Evolutionary conservation across 768 basidiomycete genomes (phyloP).

Genomic region (Kwoniella sp.): DNA sequence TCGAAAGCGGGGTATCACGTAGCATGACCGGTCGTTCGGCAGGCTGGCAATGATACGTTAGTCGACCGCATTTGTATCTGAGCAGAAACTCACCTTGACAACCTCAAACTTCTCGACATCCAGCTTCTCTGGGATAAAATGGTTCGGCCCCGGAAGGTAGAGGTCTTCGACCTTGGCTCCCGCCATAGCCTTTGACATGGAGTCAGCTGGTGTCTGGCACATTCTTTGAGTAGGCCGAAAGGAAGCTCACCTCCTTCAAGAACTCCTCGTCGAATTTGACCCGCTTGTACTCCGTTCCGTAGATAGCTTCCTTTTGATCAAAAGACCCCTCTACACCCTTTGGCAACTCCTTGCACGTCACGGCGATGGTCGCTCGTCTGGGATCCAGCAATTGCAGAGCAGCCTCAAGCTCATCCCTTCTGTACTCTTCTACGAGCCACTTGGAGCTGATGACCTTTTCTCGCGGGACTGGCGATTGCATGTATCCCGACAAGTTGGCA

Average conservation of each 20-base stretch:
- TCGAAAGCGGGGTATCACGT: conserved; percentile 68
- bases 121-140: conserved; percentile 85
- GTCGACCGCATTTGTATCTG: conserved; percentile 3
- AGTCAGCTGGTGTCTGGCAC: conserved; percentile 1
- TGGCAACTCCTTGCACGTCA: conserved; percentile 77
- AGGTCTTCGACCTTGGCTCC: conserved; percentile 65
- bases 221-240: neutral
- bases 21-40: conserved; percentile 69
- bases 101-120: conserved; percentile 77
- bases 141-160: conserved; percentile 78
- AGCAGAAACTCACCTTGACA: conserved; percentile 60
- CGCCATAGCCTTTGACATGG: conserved; percentile 62
- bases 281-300: conserved; percentile 84
- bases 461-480: conserved; percentile 79
- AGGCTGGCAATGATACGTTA: conserved; percentile 61
- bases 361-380: conserved; percentile 68
- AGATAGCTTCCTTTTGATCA: conserved; percentile 75
- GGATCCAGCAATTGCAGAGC: conserved; percentile 68
- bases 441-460: conserved; percentile 74
- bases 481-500: conserved; percentile 69
- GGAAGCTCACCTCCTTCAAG: conserved; percentile 58
- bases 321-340: conserved; percentile 62
- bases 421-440: conserved; percentile 74
- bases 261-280: conserved; percentile 63
- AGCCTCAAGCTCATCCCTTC: conserved; percentile 60